Evolutionary conservation across 805 yeast genomes (phyloP).

Genomic region (Pichia paraexigua): DNA sequence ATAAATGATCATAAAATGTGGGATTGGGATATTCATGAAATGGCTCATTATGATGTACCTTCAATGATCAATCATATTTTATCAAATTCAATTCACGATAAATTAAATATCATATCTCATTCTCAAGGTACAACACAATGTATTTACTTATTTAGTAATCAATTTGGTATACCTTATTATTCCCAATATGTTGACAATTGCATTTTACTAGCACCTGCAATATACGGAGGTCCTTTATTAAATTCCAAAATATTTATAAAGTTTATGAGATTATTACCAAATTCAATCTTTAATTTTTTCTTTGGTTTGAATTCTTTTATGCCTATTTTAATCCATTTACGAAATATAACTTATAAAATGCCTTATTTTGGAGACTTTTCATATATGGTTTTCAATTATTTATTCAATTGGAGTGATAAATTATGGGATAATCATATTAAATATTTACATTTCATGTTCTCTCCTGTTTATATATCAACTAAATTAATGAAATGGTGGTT

Average conservation of each 20-base stretch:
- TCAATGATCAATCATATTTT: conserved; percentile 48
- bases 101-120: conserved; percentile 67
- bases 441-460: conserved; percentile 66
- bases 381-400: conserved; percentile 75
- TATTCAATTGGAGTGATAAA: conserved; percentile 80
- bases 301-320: conserved; percentile 78
- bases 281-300: conserved; percentile 36
- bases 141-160: conserved; percentile 55
- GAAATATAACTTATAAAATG: conserved; percentile 41
- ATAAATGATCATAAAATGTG: conserved; percentile 52
- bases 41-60: conserved; percentile 75
- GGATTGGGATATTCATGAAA: conserved; percentile 89
- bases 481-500: conserved; percentile 93
- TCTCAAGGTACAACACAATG: conserved; percentile 93
- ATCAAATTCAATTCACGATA: conserved; percentile 29
- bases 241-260: conserved; percentile 53
- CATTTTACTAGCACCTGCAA: conserved; percentile 83
- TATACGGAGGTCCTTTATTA: conserved; percentile 74
- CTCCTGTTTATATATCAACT: conserved; percentile 77
- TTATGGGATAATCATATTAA: conserved; percentile 55
- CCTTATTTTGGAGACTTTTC: conserved; percentile 56
- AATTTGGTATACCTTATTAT: conserved; percentile 29
- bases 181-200: conserved; percentile 44
- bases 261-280: conserved; percentile 49
- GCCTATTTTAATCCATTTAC: conserved; percentile 60